Evolutionary conservation across 345 rosid species (phyloP).

Genomic region (Syzygium aromaticum): DNA sequence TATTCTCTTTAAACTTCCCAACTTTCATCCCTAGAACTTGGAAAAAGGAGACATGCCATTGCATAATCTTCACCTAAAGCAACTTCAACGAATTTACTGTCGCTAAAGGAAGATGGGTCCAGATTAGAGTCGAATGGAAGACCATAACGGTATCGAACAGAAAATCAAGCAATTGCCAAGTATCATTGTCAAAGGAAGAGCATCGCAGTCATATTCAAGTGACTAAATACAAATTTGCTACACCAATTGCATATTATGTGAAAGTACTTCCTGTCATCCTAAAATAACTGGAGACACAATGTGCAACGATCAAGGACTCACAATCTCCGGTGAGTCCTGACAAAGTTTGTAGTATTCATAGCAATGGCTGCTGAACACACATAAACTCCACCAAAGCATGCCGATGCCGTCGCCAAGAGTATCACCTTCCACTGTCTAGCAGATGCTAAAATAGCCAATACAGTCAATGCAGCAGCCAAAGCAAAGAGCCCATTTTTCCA

Average conservation of each 20-base stretch:
- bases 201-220: not conserved
- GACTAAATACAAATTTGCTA: not conserved
- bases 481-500: constrained; percentile 59
- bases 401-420: constrained; percentile 41
- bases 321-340: constrained; percentile 77
- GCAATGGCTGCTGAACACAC: constrained; percentile 51
- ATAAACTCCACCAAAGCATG: constrained; percentile 53
- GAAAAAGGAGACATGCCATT: not conserved
- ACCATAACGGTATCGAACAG: not conserved
- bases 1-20: too few species aligned
- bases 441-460: constrained; percentile 57
- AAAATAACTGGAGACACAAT: not conserved
- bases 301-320: constrained; percentile 9
- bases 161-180: not conserved
- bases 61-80: not conserved
- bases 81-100: not conserved
- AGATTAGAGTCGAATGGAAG: not conserved
- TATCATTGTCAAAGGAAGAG: not conserved
- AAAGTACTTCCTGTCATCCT: not conserved
- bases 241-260: not conserved
- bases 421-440: constrained; percentile 68
- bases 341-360: constrained; percentile 79
- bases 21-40: not conserved
- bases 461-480: constrained; percentile 30
- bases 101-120: not conserved